Evolutionary conservation across 441 rosid genomes (phyloP).

Genomic region (Viola pubescens): DNA sequence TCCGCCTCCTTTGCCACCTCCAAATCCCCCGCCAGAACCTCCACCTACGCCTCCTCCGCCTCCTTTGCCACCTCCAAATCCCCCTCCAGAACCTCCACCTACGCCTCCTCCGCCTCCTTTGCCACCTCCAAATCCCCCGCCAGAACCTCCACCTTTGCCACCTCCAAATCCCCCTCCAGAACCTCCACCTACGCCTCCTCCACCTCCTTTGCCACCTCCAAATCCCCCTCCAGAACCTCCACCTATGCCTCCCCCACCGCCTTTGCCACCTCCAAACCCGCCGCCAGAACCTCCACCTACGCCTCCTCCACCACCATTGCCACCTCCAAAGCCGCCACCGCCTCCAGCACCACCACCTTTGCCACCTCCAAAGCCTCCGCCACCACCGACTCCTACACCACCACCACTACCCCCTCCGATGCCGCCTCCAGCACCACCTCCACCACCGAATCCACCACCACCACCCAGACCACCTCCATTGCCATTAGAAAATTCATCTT

Average conservation of each 20-base stretch:
- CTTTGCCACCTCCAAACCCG: neutral
- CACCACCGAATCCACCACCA: neutral
- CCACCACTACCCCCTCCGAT: neutral
- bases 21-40: neutral
- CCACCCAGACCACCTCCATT: neutral
- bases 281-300: conserved; percentile 23
- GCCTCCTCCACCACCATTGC: conserved; percentile 17
- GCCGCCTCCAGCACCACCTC: neutral
- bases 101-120: conserved; percentile 2
- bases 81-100: conserved; percentile 14
- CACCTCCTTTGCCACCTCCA: neutral
- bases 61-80: neutral
- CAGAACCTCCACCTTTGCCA: neutral
- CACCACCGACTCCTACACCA: neutral
- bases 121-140: conserved; percentile 4
- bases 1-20: neutral
- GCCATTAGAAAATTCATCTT: conserved; percentile 5
- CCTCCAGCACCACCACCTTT: conserved; percentile 11
- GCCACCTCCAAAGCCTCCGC: conserved; percentile 17
- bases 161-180: neutral
- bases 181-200: neutral
- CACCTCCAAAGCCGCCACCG: conserved; percentile 9
- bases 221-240: conserved; percentile 2
- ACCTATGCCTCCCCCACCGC: neutral
- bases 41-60: neutral